Evolutionary conservation across 176 grass and related monocot genomes (phyloP), one percentile per base, ranked within the genome.

Genomic region (Oropetium thomaeum): DNA sequence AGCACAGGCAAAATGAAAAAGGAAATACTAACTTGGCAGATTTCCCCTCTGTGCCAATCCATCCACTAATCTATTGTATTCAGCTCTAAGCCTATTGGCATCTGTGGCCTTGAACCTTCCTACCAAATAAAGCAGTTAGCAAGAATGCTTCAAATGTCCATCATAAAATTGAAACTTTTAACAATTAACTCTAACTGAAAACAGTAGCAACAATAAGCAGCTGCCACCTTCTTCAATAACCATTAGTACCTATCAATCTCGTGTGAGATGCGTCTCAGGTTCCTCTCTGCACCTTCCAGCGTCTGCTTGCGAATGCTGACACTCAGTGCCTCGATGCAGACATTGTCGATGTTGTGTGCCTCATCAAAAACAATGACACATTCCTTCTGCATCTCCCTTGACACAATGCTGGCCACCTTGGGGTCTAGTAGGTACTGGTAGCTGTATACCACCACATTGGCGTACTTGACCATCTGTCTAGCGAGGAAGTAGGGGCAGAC

Each of bases 71-170:
- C 95, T 76, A 41, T 93, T 98, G 89, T 98, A 98, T 62, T 98
- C 95, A 55, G 86, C 82, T 55, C 95, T 88, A 41, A 98, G 81
- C 81, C 90, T 98, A 58, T 87, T 84, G 81, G 95, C 95, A 89
- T 98, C 95, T 4, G 91, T 93, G 60, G 95, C 90, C 91, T 98
- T 93, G 58, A 97, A 93, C 95, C 95, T 97, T 97, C 88, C 95
- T 97, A 93, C 74, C 90, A 93, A 87, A 91, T 82, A 77, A 74
- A 84, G 55, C 69, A 71, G 76, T 86, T 67, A 83, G 77, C 75
- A 61, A 77, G 54, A 57, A 60, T 72, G 52, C 76, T 55, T 57
- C 47, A 77, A n/a, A 28, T 39, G 60, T 17, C 40, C 38, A 76
- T 71, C 47, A 55, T 38, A 47, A 13, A 58, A 17, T 58, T 65